Conservation (phyloP, 345 rosid species). For the Salix viminalis region DNA sequence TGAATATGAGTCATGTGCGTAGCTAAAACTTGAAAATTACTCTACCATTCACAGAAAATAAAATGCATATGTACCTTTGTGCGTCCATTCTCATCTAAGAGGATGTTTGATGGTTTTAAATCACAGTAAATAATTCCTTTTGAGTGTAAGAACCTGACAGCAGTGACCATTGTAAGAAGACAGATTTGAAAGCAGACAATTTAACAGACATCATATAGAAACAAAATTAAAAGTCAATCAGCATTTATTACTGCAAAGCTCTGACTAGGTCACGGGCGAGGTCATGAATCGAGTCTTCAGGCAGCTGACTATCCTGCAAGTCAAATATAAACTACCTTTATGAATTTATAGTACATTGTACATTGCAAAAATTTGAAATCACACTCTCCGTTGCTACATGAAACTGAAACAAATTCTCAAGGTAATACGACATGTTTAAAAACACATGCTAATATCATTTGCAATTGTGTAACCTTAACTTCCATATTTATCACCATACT, state of each 20-base stretch:
- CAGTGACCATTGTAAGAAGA: slow-evolving; percentile 4
- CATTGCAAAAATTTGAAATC: background rate
- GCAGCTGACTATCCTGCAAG: slow-evolving; percentile 77
- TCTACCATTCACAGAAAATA: slow-evolving; percentile 1
- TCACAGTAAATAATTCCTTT: slow-evolving; percentile 91
- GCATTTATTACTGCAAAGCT: slow-evolving; percentile 72
- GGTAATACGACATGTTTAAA: background rate
- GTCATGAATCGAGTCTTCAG: slow-evolving; percentile 86
- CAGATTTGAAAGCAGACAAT: background rate
- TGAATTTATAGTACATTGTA: background rate
- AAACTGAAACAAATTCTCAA: background rate
- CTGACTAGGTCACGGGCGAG: slow-evolving; percentile 69
- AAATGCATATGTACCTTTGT: slow-evolving; percentile 50
- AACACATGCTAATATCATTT: background rate
- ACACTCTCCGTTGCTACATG: background rate
- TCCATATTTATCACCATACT: background rate
- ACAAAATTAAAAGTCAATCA: background rate
- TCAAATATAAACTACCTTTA: slow-evolving; percentile 2
- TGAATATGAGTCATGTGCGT: slow-evolving; percentile 6
- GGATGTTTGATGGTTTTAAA: slow-evolving; percentile 91
- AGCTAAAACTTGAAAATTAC: slow-evolving; percentile 11
- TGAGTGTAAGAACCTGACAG: slow-evolving; percentile 72
- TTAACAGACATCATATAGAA: slow-evolving; percentile 1
- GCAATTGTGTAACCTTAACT: background rate
- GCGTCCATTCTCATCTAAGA: slow-evolving; percentile 87